A percentile compares a stretch with the other conserved stretches of the same genome.
These are phyloP conservation scores for Hanseniaspora lindneri DNA, from an alignment of 805 yeast genomes.

Conservation along the genomic window DNA sequence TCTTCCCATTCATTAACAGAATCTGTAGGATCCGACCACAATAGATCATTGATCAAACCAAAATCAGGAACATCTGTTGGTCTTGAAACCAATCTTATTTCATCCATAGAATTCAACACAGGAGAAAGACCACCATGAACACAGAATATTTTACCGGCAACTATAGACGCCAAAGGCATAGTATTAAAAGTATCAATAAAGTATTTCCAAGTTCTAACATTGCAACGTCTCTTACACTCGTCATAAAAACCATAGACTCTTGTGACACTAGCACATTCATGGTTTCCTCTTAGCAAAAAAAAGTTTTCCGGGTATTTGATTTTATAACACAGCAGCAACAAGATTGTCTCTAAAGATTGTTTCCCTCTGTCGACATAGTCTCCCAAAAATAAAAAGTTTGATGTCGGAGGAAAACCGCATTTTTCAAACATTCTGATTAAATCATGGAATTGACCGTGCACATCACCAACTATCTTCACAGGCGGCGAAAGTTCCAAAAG, in stretches of 20 bases:
- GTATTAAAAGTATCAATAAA: constrained; percentile 93
- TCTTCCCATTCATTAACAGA: constrained; percentile 50
- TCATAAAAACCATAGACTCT: constrained; percentile 95
- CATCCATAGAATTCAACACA: constrained; percentile 45
- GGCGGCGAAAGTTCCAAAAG: constrained; percentile 59
- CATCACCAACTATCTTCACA: constrained; percentile 79
- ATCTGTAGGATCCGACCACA: constrained; percentile 75
- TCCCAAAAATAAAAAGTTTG: constrained; percentile 85
- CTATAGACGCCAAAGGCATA: constrained; percentile 87
- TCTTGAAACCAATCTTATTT: constrained; percentile 54
- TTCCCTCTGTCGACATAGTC: constrained; percentile 98
- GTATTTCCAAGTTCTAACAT: constrained; percentile 82
- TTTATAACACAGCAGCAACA: constrained; percentile 79
- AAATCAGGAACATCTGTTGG: constrained; percentile 78
- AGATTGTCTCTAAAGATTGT: constrained; percentile 85
- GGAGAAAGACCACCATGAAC: constrained; percentile 81
- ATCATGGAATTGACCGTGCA: constrained; percentile 93
- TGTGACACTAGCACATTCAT: constrained; percentile 94
- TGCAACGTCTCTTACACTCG: constrained; percentile 88
- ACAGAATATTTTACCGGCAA: constrained; percentile 86
- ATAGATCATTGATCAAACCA: constrained; percentile 62
- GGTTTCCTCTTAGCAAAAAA: constrained; percentile 86
- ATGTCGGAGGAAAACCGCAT: constrained; percentile 91
- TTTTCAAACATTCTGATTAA: constrained; percentile 78
- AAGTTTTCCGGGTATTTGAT: constrained; percentile 94